Percentiles rank a stretch among this genome's conserved stretches.
phyloP scores from a whole-genome alignment of 73 alveolate species.

The Stentor roeselii region DNA sequence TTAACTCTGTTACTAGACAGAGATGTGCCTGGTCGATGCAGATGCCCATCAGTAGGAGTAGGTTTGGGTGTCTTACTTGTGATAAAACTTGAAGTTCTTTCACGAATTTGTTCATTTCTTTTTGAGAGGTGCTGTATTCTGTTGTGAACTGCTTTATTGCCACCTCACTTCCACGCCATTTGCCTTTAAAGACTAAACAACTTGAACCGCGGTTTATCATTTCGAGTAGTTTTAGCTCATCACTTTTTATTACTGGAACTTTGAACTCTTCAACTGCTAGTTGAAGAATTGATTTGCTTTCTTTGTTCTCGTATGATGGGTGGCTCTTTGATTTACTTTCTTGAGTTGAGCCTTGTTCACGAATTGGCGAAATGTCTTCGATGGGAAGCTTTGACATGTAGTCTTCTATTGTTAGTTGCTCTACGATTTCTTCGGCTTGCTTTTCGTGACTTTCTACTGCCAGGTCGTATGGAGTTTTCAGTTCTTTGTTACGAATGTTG shows the following conservation, averaged over 20 bases:
- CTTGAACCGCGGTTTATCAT: background rate
- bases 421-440: background rate
- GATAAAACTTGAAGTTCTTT: background rate
- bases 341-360: background rate
- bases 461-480: background rate
- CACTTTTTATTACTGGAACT: background rate
- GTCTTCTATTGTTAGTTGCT: background rate
- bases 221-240: background rate
- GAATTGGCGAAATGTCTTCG: background rate
- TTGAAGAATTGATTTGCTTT: background rate
- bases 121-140: background rate
- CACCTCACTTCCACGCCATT: background rate
- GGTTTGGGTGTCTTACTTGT: background rate
- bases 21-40: background rate
- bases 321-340: background rate
- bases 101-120: background rate
- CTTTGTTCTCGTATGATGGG: background rate
- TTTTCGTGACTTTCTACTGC: background rate
- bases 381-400: background rate
- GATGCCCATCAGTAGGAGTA: conserved; percentile 1
- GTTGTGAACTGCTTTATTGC: background rate
- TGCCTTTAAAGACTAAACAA: background rate
- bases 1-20: background rate
- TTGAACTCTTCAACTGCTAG: background rate
- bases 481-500: background rate